Percentiles rank a stretch among this genome's conserved stretches.
These are phyloP conservation scores for Phyllostachys edulis DNA, from an alignment of 176 grass and related monocot species.

Conservation along the genomic window DNA sequence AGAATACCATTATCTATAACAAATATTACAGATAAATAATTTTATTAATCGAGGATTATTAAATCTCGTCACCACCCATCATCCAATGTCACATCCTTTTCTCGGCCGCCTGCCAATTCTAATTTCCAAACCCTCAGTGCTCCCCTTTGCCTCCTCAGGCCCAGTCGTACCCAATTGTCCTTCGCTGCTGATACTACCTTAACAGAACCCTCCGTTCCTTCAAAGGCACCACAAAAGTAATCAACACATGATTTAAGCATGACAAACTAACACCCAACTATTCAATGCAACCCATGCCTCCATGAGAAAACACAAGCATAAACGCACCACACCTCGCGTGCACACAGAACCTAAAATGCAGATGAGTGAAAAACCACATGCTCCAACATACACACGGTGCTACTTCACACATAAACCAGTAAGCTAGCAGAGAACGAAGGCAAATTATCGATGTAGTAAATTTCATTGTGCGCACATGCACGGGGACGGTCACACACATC, in stretches of 20 bases:
- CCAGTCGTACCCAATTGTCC: slow-evolving; percentile 71
- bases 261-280: slow-evolving; percentile 1
- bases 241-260: slow-evolving; percentile 17
- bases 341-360: not conserved
- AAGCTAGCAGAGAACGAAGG: not conserved
- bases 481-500: not conserved
- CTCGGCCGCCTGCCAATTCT: too few species aligned
- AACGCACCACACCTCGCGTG: not conserved
- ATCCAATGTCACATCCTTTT: too few species aligned
- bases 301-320: not conserved
- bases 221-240: slow-evolving; percentile 1
- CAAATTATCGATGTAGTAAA: not conserved
- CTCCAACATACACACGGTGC: not conserved
- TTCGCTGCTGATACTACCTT: slow-evolving; percentile 84
- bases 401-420: not conserved
- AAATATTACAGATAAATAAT: too few species aligned
- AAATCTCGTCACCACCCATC: too few species aligned
- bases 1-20: not conserved
- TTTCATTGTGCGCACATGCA: not conserved
- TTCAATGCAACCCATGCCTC: not conserved
- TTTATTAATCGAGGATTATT: too few species aligned
- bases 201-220: slow-evolving; percentile 62
- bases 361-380: slow-evolving; percentile 4
- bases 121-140: too few species aligned
- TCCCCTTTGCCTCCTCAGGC: slow-evolving; percentile 35